Evolutionary conservation across 148 eudicot species (phyloP), one percentile per base, ranked within the genome.

Genomic region (Vaccinium myrtillus): DNA sequence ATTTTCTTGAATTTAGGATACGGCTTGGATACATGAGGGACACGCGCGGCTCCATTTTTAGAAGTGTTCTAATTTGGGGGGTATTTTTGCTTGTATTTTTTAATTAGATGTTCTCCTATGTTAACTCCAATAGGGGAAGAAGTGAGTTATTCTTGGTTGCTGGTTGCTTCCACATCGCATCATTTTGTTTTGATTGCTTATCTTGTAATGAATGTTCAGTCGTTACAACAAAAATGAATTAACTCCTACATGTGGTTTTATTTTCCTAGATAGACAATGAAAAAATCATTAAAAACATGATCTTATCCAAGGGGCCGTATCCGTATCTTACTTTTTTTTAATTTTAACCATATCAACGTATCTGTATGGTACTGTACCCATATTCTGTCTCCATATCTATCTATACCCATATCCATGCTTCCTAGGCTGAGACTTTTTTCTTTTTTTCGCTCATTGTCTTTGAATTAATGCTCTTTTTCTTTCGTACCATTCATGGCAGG

Each of bases 401-500:
- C 39, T 36, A 36, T 36, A 36, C 39, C 12, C 1, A 3, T 25
- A 11, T 67, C 73, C 7, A 4, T 67, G 36, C 73, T 27, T 67
- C 36, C 73, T 12, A 25, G 36, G 32, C 73, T 67, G 73, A 4
- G 36, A 25, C 73, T 67, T 10, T 5, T 25, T 14, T 80, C 73
- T 78, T 25, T 69, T 58, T 15, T 43, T 58, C 10, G 25, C 51
- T 65, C 27, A 74, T 81, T 77, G 0, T 36, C 65, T 55, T 79
- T n/a, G 23, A 21, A 50, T 85, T 67, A 14, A 53, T 58, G 30
- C 56, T 19, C 46, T n/a, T 75, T 63, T 81, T 81, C 73, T 16
- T 54, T 51, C 80, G 9, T 46, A 12, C 78, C 56, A 54, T 74
- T 84, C 23, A 15, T 78, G 43, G 84, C 94, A 96, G 99, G 90